Evolutionary conservation across 176 grass and related monocot genomes (phyloP).

Genomic region (Carex cristatella): DNA sequence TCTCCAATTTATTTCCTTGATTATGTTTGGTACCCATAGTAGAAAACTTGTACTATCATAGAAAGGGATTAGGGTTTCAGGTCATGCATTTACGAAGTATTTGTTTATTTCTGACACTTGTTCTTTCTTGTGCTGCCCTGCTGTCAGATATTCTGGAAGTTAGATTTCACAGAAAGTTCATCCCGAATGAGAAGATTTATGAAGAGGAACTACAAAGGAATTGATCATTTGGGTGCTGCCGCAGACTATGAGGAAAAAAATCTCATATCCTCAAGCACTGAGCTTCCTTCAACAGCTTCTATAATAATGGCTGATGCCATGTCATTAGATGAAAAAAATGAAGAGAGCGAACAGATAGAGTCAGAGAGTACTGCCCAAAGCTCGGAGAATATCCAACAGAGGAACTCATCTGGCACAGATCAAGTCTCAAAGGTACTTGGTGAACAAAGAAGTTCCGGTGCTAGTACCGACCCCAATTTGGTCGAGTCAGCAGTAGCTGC

Average conservation of each 20-base stretch:
- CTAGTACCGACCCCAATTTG: conserved; percentile 62
- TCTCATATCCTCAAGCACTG: conserved; percentile 39
- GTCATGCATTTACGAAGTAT: conserved; percentile 3
- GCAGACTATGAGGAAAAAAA: conserved; percentile 84
- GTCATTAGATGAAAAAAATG: conserved; percentile 75
- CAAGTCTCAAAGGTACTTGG: conserved; percentile 52
- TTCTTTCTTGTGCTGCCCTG: neutral
- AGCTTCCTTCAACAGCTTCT: conserved; percentile 68
- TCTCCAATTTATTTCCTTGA: neutral
- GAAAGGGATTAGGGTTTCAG: conserved; percentile 10
- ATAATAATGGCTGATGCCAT: conserved; percentile 77
- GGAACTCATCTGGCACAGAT: conserved; percentile 38
- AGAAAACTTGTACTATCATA: neutral
- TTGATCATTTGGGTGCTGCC: conserved; percentile 91
- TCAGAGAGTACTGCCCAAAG: conserved; percentile 36
- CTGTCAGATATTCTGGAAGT: conserved; percentile 78
- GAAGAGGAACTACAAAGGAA: conserved; percentile 90
- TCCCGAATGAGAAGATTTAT: conserved; percentile 98
- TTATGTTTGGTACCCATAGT: too few relatives aligned
- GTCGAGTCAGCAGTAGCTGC: conserved; percentile 55
- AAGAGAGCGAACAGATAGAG: conserved; percentile 73
- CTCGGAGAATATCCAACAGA: conserved; percentile 49
- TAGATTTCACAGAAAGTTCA: conserved; percentile 91
- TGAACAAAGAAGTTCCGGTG: conserved; percentile 58
- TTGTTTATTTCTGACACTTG: conserved; percentile 15